These are phyloP conservation scores for Pseudohyphozyma bogoriensis DNA, from an alignment of 768 basidiomycete genomes.

Conservation along the genomic window DNA sequence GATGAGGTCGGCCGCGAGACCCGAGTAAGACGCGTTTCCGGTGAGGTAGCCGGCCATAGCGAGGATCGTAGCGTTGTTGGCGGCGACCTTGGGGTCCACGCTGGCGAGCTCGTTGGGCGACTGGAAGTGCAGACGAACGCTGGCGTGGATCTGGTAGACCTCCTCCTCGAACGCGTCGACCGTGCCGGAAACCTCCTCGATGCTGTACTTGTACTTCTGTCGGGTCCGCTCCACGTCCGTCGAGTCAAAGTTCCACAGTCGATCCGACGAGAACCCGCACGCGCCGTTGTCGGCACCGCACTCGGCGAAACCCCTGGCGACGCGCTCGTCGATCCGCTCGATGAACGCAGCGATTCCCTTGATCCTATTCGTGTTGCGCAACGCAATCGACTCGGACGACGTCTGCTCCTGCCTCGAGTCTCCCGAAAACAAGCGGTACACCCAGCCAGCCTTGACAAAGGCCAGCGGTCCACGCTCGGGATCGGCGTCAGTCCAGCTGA, in stretches of 20 bases:
- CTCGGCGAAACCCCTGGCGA: constrained; percentile 25
- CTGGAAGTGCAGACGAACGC: background rate
- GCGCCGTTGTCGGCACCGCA: constrained; percentile 9
- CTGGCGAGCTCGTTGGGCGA: background rate
- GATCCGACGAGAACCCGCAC: constrained; percentile 26
- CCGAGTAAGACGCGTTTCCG: constrained; percentile 17
- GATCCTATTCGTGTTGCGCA: constrained; percentile 34
- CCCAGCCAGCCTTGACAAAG: constrained; percentile 32
- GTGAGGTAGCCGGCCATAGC: constrained; percentile 32
- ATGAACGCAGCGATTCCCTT: constrained; percentile 33
- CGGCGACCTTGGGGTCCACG: constrained; percentile 2
- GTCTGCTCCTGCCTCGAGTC: constrained; percentile 29
- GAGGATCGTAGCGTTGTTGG: constrained; percentile 24
- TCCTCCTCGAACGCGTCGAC: constrained; percentile 19
- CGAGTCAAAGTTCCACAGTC: constrained; percentile 29
- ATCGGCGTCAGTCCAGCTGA: background rate
- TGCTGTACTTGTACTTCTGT: constrained; percentile 13
- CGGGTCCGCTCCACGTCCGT: constrained; percentile 19
- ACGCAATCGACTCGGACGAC: constrained; percentile 23
- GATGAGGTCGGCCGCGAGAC: constrained; percentile 17
- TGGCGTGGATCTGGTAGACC: background rate
- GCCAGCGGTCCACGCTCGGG: constrained; percentile 21
- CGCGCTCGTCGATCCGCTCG: constrained; percentile 31
- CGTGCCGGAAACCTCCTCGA: constrained; percentile 16
- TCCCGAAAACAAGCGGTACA: constrained; percentile 34